phyloP scores from a whole-genome alignment of 805 yeast genomes.

The Jamesozyma jinghongensis region DNA sequence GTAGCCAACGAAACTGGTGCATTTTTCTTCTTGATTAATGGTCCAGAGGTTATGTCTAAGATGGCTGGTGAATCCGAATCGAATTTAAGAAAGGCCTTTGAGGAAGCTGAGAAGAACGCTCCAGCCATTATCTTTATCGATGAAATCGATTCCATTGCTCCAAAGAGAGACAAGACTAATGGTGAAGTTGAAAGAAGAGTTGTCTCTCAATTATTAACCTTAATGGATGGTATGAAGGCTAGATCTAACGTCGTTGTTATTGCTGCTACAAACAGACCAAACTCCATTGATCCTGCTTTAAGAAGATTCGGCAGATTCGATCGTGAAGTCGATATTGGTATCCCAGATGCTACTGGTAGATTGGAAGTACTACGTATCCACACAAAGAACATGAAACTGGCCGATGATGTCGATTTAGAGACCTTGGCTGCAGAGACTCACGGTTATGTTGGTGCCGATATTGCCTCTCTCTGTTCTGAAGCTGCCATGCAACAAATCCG shows the following conservation, averaged over 20 bases:
- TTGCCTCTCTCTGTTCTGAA: constrained; percentile 98
- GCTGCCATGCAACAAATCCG: constrained; percentile 99
- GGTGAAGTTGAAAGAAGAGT: constrained; percentile 99
- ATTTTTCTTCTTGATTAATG: constrained; percentile 93
- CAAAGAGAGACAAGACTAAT: constrained; percentile 98
- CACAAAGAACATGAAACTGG: constrained; percentile 97
- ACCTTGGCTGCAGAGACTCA: constrained; percentile 95
- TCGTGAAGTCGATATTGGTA: constrained; percentile 83
- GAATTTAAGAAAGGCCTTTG: constrained; percentile 93
- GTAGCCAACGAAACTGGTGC: constrained; percentile 99
- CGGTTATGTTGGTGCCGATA: constrained; percentile 99
- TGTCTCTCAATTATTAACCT: constrained; percentile 91
- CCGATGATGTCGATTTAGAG: constrained; percentile 91
- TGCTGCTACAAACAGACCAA: constrained; percentile 88
- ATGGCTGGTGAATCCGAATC: constrained; percentile 99
- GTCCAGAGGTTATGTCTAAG: constrained; percentile 99
- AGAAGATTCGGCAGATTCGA: constrained; percentile 87
- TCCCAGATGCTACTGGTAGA: constrained; percentile 98
- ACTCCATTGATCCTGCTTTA: constrained; percentile 67
- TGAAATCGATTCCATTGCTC: constrained; percentile 98
- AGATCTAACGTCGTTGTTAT: constrained; percentile 95
- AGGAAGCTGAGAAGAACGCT: constrained; percentile 98
- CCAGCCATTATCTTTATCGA: constrained; percentile 97
- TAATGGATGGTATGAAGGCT: constrained; percentile 99
- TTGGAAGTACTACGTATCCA: constrained; percentile 93